Evolutionary conservation across 495 filamentous ascomycete species (phyloP).

Genomic region (Platismatia glauca): DNA sequence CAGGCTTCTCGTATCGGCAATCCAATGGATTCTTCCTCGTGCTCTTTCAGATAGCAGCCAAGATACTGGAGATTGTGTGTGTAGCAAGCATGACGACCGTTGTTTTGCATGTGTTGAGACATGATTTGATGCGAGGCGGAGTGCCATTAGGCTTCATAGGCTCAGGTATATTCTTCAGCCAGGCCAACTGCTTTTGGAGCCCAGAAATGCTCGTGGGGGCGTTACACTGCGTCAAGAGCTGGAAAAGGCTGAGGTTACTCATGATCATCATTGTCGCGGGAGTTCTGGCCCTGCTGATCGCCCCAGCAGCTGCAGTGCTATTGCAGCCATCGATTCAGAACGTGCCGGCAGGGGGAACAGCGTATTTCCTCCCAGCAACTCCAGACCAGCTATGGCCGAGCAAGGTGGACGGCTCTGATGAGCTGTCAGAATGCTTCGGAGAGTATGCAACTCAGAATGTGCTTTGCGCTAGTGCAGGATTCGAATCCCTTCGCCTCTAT

Average conservation of each 20-base stretch:
- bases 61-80: conserved; percentile 4
- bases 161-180: conserved; percentile 11
- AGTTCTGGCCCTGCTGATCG: too few relatives aligned
- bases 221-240: too few relatives aligned
- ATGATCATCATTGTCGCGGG: too few relatives aligned
- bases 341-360: conserved; percentile 1
- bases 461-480: conserved; percentile 6
- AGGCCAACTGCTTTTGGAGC: conserved; percentile 11
- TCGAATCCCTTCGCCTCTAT: conserved; percentile 1
- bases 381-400: conserved; percentile 8
- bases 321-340: too few relatives aligned
- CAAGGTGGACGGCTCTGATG: conserved; percentile 5
- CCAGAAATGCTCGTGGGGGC: too few relatives aligned
- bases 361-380: conserved; percentile 5
- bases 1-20: background rate
- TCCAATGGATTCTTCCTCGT: conserved; percentile 5
- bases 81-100: conserved; percentile 10
- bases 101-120: conserved; percentile 6
- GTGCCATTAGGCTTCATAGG: conserved; percentile 7
- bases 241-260: too few relatives aligned
- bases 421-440: conserved; percentile 5
- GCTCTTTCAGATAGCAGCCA: conserved; percentile 5
- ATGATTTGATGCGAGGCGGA: background rate
- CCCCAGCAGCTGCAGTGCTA: conserved; percentile 8
- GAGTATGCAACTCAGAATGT: background rate